Evolutionary conservation across 1,284 basidiomycete species (phyloP).

Genomic region (Ceratorhiza oryzae-sativae): DNA sequence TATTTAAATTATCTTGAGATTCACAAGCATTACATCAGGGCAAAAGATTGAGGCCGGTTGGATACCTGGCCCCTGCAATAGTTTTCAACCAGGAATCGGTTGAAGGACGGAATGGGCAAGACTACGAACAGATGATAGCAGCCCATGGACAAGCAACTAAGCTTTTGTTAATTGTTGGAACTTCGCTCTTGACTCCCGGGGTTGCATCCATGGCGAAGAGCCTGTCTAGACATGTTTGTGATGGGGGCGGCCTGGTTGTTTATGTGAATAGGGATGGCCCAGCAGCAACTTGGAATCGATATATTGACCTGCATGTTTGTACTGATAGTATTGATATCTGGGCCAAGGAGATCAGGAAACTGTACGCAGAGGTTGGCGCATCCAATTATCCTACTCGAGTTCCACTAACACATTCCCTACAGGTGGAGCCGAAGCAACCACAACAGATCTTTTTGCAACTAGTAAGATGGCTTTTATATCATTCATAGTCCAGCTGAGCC

Average conservation of each 20-base stretch:
- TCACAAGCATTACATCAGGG: neutral
- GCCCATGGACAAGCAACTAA: neutral
- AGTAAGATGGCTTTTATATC: too few relatives aligned
- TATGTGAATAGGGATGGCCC: neutral
- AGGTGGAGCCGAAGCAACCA: too few relatives aligned
- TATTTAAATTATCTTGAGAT: neutral
- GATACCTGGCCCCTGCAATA: neutral
- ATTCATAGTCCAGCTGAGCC: too few relatives aligned
- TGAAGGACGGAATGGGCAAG: neutral
- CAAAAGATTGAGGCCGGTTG: neutral
- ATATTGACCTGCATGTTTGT: neutral
- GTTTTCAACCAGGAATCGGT: neutral
- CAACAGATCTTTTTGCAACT: too few relatives aligned
- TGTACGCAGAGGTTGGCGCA: neutral
- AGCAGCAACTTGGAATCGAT: neutral
- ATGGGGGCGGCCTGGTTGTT: neutral
- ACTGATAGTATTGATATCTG: conserved; percentile 6
- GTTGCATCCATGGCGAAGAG: neutral
- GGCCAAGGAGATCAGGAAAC: neutral
- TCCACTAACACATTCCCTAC: neutral
- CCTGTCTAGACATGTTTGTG: neutral
- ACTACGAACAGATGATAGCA: neutral
- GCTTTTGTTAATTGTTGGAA: neutral
- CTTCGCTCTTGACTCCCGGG: neutral
- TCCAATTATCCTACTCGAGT: neutral